These are phyloP conservation scores for Lichtheimia ramosa DNA, from an alignment of 371 early-diverging fungal species.

Conservation along the genomic window DNA sequence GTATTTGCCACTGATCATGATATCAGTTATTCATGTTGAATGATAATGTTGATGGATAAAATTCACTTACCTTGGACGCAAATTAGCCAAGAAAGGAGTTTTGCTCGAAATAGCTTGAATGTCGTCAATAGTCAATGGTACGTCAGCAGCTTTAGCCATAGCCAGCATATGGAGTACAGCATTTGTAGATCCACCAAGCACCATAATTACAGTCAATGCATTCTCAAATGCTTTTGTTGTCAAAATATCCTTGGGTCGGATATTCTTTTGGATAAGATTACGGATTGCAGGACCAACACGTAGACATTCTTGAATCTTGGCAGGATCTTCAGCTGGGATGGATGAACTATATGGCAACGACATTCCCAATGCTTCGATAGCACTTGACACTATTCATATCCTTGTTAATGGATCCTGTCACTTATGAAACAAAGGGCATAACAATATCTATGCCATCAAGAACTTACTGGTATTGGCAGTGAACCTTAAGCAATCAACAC, in stretches of 20 bases:
- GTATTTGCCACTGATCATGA: slow-evolving; percentile 75
- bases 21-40: not conserved
- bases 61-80: slow-evolving; percentile 76
- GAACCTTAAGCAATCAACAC: not conserved
- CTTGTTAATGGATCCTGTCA: too few relatives aligned
- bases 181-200: slow-evolving; percentile 94
- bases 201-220: slow-evolving; percentile 89
- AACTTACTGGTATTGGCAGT: not conserved
- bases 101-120: slow-evolving; percentile 85
- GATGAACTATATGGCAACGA: slow-evolving; percentile 92
- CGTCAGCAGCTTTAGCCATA: slow-evolving; percentile 81
- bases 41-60: not conserved
- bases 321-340: slow-evolving; percentile 84
- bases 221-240: slow-evolving; percentile 93
- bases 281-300: slow-evolving; percentile 83
- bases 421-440: too few relatives aligned
- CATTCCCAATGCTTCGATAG: slow-evolving; percentile 97
- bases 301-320: slow-evolving; percentile 87
- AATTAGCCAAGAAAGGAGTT: slow-evolving; percentile 89
- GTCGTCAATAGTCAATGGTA: slow-evolving; percentile 86
- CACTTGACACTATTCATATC: slow-evolving; percentile 75
- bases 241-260: slow-evolving; percentile 93
- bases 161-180: slow-evolving; percentile 96
- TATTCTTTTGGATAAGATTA: slow-evolving; percentile 82
- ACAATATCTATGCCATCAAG: not conserved